phyloP scores from a whole-genome alignment of 2,329 filamentous ascomycete species.

The Zopfia rhizophila region DNA sequence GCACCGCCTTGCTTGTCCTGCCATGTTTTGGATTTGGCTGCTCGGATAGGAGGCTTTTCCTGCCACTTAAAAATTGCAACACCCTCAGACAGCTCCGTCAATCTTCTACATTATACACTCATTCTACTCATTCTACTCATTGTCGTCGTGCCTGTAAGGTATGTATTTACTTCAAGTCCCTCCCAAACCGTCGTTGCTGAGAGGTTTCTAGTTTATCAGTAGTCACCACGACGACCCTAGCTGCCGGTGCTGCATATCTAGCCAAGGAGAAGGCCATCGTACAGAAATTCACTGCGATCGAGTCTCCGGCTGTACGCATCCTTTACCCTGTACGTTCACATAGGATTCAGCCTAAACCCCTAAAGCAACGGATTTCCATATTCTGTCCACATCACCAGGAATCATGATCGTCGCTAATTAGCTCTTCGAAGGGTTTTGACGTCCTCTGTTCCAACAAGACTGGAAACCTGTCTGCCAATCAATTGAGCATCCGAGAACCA shows the following conservation, averaged over 20 bases:
- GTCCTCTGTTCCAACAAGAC: conserved; percentile 86
- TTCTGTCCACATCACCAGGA: background rate
- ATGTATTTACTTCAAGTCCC: conserved; percentile 5
- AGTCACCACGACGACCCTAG: conserved; percentile 80
- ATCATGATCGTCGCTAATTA: too few relatives aligned
- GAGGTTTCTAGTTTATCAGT: conserved; percentile 69
- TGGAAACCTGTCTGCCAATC: conserved; percentile 79
- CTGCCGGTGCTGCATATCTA: conserved; percentile 80
- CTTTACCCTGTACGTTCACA: background rate
- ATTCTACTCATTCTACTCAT: conserved; percentile 70
- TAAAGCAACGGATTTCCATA: too few relatives aligned
- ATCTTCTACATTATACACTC: conserved; percentile 62
- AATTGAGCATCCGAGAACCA: conserved; percentile 79
- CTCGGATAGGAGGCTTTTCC: conserved; percentile 84
- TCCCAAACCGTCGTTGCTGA: background rate
- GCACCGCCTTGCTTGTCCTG: conserved; percentile 76
- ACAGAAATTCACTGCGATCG: conserved; percentile 81
- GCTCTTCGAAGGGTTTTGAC: conserved; percentile 71
- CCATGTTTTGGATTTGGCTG: conserved; percentile 80
- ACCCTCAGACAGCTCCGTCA: conserved; percentile 68
- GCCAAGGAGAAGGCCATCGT: conserved; percentile 82
- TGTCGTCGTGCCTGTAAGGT: conserved; percentile 78
- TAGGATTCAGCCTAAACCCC: too few relatives aligned
- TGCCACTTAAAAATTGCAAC: conserved; percentile 72
- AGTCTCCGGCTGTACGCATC: conserved; percentile 70